Conservation (phyloP, 192 early-diverging fungal species). For the Dissophora ornata region DNA sequence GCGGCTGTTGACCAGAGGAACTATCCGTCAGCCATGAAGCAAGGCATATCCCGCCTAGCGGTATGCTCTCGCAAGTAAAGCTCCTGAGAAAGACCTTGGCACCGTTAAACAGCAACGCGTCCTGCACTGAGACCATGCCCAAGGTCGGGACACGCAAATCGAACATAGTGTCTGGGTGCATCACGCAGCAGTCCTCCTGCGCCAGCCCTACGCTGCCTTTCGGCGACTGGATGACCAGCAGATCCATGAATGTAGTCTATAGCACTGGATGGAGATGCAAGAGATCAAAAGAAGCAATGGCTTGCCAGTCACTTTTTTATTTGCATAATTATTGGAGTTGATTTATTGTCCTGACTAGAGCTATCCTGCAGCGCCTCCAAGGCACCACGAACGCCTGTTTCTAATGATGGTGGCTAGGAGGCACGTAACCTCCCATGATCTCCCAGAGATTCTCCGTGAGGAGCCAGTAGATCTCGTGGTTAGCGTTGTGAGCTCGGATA, state of each 20-base stretch:
- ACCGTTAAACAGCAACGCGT: slow-evolving; percentile 1
- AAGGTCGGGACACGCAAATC: slow-evolving; percentile 12
- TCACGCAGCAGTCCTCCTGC: neutral
- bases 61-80: slow-evolving; percentile 3
- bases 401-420: slow-evolving; percentile 42
- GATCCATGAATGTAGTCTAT: slow-evolving; percentile 3
- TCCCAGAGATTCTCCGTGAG: slow-evolving; percentile 37
- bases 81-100: slow-evolving; percentile 3
- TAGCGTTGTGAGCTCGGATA: slow-evolving; percentile 84
- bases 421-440: slow-evolving; percentile 46
- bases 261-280: too few species aligned
- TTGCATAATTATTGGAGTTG: too few species aligned
- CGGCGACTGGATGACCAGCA: neutral
- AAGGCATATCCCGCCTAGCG: neutral
- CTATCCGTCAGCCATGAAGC: neutral
- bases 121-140: slow-evolving; percentile 6
- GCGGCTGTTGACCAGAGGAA: neutral
- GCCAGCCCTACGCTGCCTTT: neutral
- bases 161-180: slow-evolving; percentile 9
- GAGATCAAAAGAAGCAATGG: too few species aligned
- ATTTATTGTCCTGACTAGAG: too few species aligned
- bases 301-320: too few species aligned
- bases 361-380: neutral
- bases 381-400: neutral
- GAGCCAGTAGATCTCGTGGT: slow-evolving; percentile 60